Evolutionary conservation across 352 stramenopile genomes (phyloP).

Genomic region (Phytopythium montanum): DNA sequence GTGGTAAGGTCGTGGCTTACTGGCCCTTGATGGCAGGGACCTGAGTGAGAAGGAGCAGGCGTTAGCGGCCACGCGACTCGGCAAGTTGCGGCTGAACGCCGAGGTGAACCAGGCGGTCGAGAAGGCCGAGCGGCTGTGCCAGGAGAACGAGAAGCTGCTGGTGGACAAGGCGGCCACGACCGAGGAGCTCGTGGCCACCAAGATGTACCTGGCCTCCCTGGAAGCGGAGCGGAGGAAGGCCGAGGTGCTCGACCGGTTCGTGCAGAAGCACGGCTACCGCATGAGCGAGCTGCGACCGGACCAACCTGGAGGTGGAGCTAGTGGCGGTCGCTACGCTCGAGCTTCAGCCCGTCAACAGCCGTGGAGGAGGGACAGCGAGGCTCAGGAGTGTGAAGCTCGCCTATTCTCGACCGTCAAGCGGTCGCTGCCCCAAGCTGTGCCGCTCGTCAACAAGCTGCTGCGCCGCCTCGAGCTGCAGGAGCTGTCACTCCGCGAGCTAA

Average conservation of each 20-base stretch:
- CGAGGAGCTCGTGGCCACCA: conserved; percentile 59
- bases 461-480: conserved; percentile 71
- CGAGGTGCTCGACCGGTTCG: conserved; percentile 71
- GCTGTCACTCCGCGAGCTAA: conserved; percentile 64
- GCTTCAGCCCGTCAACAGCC: conserved; percentile 41
- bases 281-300: conserved; percentile 41
- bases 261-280: conserved; percentile 74
- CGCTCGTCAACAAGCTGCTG: conserved; percentile 64
- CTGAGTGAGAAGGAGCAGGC: conserved; percentile 53
- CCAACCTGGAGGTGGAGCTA: conserved; percentile 51
- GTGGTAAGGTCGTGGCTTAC: too few species aligned
- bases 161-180: conserved; percentile 55
- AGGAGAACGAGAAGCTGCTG: conserved; percentile 64
- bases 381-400: conserved; percentile 52
- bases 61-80: conserved; percentile 43
- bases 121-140: conserved; percentile 44
- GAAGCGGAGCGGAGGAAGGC: conserved; percentile 73
- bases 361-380: conserved; percentile 39
- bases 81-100: conserved; percentile 45
- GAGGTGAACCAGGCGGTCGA: conserved; percentile 56
- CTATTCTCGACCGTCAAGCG: conserved; percentile 54
- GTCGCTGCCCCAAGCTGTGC: conserved; percentile 59
- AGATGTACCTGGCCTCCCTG: conserved; percentile 67
- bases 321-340: conserved; percentile 70
- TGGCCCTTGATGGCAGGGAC: conserved; percentile 34